A percentile compares a stretch with the other conserved stretches of the same genome.
These are phyloP conservation scores for Coniochaeta ligniaria DNA, from an alignment of 2,329 filamentous ascomycete species.

Conservation along the genomic window DNA sequence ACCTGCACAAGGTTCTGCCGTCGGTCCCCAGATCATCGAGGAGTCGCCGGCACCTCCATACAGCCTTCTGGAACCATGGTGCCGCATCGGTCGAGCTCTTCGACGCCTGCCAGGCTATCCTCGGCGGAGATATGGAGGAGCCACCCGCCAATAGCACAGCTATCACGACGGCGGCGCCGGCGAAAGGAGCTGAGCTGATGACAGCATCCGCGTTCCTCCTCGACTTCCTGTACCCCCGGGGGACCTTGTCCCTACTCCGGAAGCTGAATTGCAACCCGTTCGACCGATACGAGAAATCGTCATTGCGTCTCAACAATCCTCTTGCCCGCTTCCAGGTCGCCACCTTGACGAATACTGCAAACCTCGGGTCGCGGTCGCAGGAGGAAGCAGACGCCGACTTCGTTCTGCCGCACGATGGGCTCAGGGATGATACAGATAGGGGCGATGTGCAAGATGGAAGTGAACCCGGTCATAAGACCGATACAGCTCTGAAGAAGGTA, in stretches of 20 bases:
- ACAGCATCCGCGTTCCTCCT: slow-evolving; percentile 42
- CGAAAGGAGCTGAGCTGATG: slow-evolving; percentile 20
- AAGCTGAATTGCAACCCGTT: slow-evolving; percentile 17
- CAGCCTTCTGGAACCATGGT: slow-evolving; percentile 48
- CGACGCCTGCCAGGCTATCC: slow-evolving; percentile 30
- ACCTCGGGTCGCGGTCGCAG: not conserved
- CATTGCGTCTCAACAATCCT: not conserved
- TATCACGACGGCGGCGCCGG: not conserved
- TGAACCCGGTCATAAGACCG: not conserved
- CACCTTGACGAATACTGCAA: not conserved
- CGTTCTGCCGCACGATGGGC: not conserved
- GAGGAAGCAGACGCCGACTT: not conserved
- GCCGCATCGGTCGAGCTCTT: slow-evolving; percentile 41
- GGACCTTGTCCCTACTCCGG: slow-evolving; percentile 33
- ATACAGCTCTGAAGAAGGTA: no score
- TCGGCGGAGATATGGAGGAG: slow-evolving; percentile 21
- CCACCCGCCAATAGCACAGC: slow-evolving; percentile 10
- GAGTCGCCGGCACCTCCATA: slow-evolving; percentile 36
- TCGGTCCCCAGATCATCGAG: slow-evolving; percentile 26
- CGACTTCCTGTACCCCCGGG: slow-evolving; percentile 48
- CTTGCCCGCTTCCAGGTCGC: not conserved
- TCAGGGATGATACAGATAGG: not conserved
- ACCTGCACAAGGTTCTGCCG: slow-evolving; percentile 44
- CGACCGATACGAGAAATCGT: slow-evolving; percentile 10
- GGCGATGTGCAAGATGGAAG: not conserved